Evolutionary conservation across 192 early-diverging fungal genomes (phyloP), one percentile per base, ranked within the genome.

Genomic region (Podochytrium sp.): DNA sequence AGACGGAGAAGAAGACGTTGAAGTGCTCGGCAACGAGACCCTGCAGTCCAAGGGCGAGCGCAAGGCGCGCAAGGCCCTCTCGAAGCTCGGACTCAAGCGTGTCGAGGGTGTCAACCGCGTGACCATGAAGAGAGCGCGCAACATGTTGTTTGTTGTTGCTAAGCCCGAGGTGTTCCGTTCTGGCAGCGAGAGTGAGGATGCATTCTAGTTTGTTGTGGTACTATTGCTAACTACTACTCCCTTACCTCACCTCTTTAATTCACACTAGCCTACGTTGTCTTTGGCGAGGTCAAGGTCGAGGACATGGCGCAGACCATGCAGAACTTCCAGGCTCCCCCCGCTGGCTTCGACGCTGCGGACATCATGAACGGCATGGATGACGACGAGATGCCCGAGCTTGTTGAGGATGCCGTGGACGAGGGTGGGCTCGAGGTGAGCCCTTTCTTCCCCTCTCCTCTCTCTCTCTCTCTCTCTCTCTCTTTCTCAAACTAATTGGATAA

Each of bases 31-130:
- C 33, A 79, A 57, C 43, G 79, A 70, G 57, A 79, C 71, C 67
- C 70, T 56, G 68, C 92, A 93, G 83, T 90, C 86, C 84, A 92
- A 91, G 65, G 87, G 89, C 71, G 96, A 99, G 86, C 91, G 91
- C 85, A 97, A 99, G 92, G 96, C 97, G 57, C 91, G 97, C 79
- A 98, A 99, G 91, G 95, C 94, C 47, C 85, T 99, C 81, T 81
- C 85, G 77, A 94, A 94, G 88, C 90, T 93, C 78, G 96, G 96
- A 65, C 87, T 99, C 52, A 90, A 94, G 86, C 86, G 85, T 76
- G 90, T 97, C 66, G 71, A 88, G 37, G 96, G 92, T 38, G 91
- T 98, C 83, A 91, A 78, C 80, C 91, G 94, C 77, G 94, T 99
- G 64, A 94, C 91, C 78, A 87, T 99, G 73, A 88, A 92, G 67